Base-by-base conservation (phyloP, 2,329 filamentous ascomycete species). In the Stylonectria norvegica region DNA sequence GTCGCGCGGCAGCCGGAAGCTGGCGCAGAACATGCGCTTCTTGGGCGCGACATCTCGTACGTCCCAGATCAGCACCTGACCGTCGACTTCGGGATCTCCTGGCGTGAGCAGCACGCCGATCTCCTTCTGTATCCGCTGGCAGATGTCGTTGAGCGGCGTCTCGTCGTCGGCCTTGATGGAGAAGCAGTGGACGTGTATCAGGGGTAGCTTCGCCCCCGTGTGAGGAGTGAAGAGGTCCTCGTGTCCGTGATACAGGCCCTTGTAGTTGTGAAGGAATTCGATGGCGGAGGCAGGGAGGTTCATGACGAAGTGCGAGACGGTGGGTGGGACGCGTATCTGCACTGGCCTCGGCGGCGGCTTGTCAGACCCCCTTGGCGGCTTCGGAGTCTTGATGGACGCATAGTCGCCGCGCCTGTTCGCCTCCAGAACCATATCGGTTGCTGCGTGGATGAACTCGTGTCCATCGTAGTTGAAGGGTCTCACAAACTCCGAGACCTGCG, bases 21-120 rank as follows among this genome's bases (percentile, higher is more conserved):
- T 94, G 20, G 89, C 91, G 64, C 93, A 97, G 65, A 91, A 97
- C 90, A 96, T 96, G 60, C 85, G 79, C 74, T 98, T 98, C 58
- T 88, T 85, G 5, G 93, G 93, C 43, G 89, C 87, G 40, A 98
- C 93, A 52, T 94, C 82, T 49, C 93, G 77, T 22, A 97, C 89
- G 43, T 86, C 80, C 44, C 80, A 68, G 48, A 89, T 78, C 1
- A 68, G 68, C 25, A 79, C 68, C 53, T 78, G 66, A 5, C 70
- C 68, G 34, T 72, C 66, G 19, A 62, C 60, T 38, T 72, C 68
- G 18, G 66, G 63, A 42, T 78, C 69, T 10, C 69, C 73, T 9
- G 67, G 61, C 40, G 54, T 60, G 36, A 73, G 59, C 45, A 57
- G 47, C 29, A 67, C 56, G 9, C 67, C 69, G 48, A 74, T 60